phyloP scores from a whole-genome alignment of 2,329 filamentous ascomycete species.

The Rachicladosporium sp. region DNA sequence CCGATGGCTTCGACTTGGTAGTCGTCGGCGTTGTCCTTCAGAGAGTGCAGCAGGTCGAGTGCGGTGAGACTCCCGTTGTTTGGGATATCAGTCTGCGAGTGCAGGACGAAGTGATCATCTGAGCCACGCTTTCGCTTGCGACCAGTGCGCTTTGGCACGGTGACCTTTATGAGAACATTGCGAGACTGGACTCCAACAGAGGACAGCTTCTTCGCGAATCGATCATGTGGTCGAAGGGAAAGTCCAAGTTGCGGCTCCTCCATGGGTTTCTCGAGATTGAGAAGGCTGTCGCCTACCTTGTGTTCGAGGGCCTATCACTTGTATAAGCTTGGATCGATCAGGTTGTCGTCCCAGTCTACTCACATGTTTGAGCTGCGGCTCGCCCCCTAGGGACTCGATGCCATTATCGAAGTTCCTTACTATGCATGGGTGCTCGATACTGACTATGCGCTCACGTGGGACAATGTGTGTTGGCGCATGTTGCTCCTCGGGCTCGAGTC shows the following conservation, averaged over 20 bases:
- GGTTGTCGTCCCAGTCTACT: conserved; percentile 7
- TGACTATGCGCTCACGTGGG: conserved; percentile 41
- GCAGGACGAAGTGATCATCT: conserved; percentile 38
- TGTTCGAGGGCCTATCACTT: conserved; percentile 19
- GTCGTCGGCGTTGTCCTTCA: conserved; percentile 17
- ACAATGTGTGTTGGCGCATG: conserved; percentile 26
- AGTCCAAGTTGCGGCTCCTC: conserved; percentile 46
- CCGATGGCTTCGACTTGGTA: conserved; percentile 28
- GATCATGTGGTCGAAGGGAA: conserved; percentile 67
- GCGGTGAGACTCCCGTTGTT: conserved; percentile 12
- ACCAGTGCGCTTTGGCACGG: conserved; percentile 74
- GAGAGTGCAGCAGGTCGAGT: conserved; percentile 17
- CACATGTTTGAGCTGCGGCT: conserved; percentile 42
- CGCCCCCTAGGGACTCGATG: conserved; percentile 49
- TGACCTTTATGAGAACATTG: conserved; percentile 77
- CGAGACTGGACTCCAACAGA: conserved; percentile 66
- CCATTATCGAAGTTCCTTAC: conserved; percentile 52
- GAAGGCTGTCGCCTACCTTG: conserved; percentile 16
- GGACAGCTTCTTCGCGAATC: conserved; percentile 62
- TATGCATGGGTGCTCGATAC: conserved; percentile 56
- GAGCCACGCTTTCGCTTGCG: conserved; percentile 75
- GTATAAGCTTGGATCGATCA: background rate
- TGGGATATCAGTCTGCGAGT: background rate
- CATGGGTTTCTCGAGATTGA: conserved; percentile 23
- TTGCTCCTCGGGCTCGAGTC: background rate